Evolutionary conservation across 177 flowering plant species (phyloP).

Genomic region (Vitis hybrid): DNA sequence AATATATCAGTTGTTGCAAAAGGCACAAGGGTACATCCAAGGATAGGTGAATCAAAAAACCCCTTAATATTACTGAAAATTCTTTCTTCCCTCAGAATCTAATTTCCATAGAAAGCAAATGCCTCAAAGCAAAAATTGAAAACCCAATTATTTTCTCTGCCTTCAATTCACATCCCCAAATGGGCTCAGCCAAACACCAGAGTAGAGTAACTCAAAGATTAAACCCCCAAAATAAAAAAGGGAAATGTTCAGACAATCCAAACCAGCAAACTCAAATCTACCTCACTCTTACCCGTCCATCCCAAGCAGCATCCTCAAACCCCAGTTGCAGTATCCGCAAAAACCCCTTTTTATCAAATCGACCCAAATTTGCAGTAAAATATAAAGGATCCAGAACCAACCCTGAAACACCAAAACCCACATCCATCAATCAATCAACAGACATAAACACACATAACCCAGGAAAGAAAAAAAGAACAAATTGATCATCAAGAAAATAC

Average conservation of each 20-base stretch:
- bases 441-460: neutral
- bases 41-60: neutral
- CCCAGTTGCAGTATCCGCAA: slow-evolving; percentile 1
- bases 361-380: neutral
- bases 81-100: slow-evolving; percentile 2
- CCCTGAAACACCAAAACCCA: slow-evolving; percentile 20
- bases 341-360: slow-evolving; percentile 18
- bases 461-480: neutral
- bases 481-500: no score
- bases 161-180: neutral
- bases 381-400: slow-evolving; percentile 22
- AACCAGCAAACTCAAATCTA: slow-evolving; percentile 12
- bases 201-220: neutral
- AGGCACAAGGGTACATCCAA: neutral
- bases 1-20: neutral
- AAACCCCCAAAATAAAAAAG: neutral
- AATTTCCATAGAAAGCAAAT: slow-evolving; percentile 2
- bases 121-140: neutral
- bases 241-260: slow-evolving; percentile 10
- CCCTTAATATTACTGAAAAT: neutral
- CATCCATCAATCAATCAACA: neutral
- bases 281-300: neutral
- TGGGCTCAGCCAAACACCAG: neutral
- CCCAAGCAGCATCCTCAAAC: neutral
- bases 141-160: neutral